Evolutionary conservation across 2,329 filamentous ascomycete species (phyloP), one percentile per base, ranked within the genome.

Genomic region (Claviceps pazoutovae): DNA sequence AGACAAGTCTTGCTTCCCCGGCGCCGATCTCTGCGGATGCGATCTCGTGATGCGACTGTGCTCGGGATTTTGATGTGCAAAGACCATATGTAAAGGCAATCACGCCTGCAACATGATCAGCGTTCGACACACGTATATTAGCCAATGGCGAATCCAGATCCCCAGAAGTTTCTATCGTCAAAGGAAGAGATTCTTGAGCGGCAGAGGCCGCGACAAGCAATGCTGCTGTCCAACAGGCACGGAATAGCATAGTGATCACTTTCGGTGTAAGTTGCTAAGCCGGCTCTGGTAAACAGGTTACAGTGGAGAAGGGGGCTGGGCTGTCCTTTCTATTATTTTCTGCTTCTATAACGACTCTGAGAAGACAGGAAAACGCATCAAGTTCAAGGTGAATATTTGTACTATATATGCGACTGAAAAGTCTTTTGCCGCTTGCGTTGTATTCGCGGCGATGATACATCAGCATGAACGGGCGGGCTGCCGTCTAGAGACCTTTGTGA

Each of bases 1-100:
- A 55, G 2, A 52, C 49, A 2, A 55, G 46, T 36, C 54, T 43
- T 11, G 44, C 44, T 2, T 51, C 17, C 13, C 11, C 23, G 6
- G 47, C 19, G 4, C n/a, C 7, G 5, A 42, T 13, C 47, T 49
- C 62, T n/a, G 61, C 62, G 39, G 60, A 61, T 1, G 66, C 64
- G 26, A 67, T 58, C 17, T 49, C 23, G 5, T 49, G 47, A 42
- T 49, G 47, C 2, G 23, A 30, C 16, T 42, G 6, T 23, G 5
- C 38, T 9, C 11, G 19, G 5, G 38, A 41, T 11, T 4, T 5
- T 5, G 37, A n/a, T n/a, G 36, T n/a, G 23, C 47, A 49, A 14
- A 21, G 17, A 34, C 47, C 47, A n/a, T 49, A 49, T 14, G 38
- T 49, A 34, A 49, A 49, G 4, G 21, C 23, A 5, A 49, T 11